These are phyloP conservation scores for Carnegiea gigantea DNA, from an alignment of 179 eudicot genomes.

Conservation along the genomic window DNA sequence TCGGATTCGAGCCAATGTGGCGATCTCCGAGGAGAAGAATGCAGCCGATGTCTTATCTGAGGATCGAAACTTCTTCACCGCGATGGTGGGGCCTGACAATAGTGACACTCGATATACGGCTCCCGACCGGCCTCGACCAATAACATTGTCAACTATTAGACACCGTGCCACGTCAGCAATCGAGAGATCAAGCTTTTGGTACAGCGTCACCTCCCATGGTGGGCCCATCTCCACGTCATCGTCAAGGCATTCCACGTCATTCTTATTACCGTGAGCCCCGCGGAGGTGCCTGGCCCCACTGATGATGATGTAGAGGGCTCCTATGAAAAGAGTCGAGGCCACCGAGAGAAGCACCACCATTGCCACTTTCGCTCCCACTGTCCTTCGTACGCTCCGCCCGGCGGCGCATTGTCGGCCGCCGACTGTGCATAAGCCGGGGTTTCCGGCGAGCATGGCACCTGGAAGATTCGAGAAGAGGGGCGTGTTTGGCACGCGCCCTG, in stretches of 20 bases:
- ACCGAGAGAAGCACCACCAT: slow-evolving; percentile 73
- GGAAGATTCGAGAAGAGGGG: slow-evolving; percentile 76
- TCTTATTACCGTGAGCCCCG: slow-evolving; percentile 12
- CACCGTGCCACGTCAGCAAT: slow-evolving; percentile 60
- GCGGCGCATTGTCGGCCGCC: slow-evolving; percentile 39
- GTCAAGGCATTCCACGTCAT: slow-evolving; percentile 31
- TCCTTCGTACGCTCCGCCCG: slow-evolving; percentile 16
- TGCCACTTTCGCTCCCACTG: slow-evolving; percentile 59
- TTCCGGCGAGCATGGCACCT: slow-evolving; percentile 53
- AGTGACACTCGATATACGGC: slow-evolving; percentile 53
- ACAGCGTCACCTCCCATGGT: slow-evolving; percentile 90
- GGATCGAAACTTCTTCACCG: slow-evolving; percentile 62
- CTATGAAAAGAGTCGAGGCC: slow-evolving; percentile 55
- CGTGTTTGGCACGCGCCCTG: slow-evolving; percentile 74
- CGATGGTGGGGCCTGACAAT: slow-evolving; percentile 46
- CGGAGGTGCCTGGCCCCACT: slow-evolving; percentile 37
- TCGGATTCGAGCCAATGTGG: slow-evolving; percentile 70
- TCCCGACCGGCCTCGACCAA: slow-evolving; percentile 78
- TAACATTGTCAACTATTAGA: slow-evolving; percentile 50
- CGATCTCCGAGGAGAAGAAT: slow-evolving; percentile 77
- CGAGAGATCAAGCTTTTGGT: slow-evolving; percentile 80
- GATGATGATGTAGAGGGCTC: slow-evolving; percentile 60
- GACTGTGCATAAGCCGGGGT: slow-evolving; percentile 50
- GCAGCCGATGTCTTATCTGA: slow-evolving; percentile 54
- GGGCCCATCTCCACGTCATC: slow-evolving; percentile 72